phyloP scores from a whole-genome alignment of 2,329 filamentous ascomycete species.

The Lachnellula arida region DNA sequence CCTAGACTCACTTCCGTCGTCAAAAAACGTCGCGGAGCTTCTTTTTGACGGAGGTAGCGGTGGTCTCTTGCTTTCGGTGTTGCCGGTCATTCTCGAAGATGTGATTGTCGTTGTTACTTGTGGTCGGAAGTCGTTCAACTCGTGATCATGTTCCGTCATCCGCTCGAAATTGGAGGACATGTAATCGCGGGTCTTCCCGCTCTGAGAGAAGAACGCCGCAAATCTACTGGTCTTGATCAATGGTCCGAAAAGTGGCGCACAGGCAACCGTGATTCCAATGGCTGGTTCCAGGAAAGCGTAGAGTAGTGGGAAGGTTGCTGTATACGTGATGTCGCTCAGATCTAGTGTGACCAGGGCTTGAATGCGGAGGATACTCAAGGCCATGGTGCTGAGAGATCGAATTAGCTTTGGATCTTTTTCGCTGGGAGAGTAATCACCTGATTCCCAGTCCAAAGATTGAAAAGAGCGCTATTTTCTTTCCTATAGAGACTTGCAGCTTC shows the following conservation, averaged over 20 bases:
- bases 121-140: background rate
- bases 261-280: conserved; percentile 6
- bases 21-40: background rate
- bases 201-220: background rate
- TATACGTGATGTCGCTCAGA: conserved; percentile 1
- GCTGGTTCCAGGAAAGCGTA: conserved; percentile 6
- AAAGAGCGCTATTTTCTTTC: conserved; percentile 2
- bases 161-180: background rate
- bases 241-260: conserved; percentile 6
- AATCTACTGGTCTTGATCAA: background rate
- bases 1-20: background rate
- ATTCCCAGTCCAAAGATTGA: conserved; percentile 6
- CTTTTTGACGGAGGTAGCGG: background rate
- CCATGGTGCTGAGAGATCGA: conserved; percentile 1
- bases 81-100: background rate
- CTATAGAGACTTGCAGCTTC: conserved; percentile 28
- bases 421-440: background rate
- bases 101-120: background rate
- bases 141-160: background rate
- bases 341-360: background rate
- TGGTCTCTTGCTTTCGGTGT: background rate
- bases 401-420: no score
- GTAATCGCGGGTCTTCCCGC: background rate
- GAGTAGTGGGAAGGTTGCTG: background rate
- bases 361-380: conserved; percentile 1